These are phyloP conservation scores for Marasmius sp. DNA, from an alignment of 1,284 basidiomycete genomes.

Conservation along the genomic window DNA sequence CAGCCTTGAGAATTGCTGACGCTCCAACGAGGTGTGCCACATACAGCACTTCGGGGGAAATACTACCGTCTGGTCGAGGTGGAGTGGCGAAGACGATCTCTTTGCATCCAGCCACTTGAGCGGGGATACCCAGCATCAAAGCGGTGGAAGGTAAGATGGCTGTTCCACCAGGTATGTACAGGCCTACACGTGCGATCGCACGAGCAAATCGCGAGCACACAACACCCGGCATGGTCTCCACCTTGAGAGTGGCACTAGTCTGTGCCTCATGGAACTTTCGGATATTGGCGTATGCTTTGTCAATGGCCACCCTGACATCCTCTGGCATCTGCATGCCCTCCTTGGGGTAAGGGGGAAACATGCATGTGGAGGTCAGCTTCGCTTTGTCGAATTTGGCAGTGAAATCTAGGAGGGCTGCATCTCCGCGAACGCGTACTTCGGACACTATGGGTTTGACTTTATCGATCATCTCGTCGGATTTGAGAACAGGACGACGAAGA, in stretches of 20 bases:
- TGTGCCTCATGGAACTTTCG: slow-evolving; percentile 89
- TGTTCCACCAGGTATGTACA: slow-evolving; percentile 98
- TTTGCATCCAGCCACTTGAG: slow-evolving; percentile 94
- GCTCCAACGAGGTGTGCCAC: slow-evolving; percentile 89
- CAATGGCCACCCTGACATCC: slow-evolving; percentile 81
- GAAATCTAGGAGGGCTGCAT: slow-evolving; percentile 84
- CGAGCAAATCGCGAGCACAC: slow-evolving; percentile 92
- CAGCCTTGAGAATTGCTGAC: slow-evolving; percentile 87
- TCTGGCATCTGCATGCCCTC: slow-evolving; percentile 60
- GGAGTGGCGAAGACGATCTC: slow-evolving; percentile 95
- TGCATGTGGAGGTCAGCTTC: slow-evolving; percentile 58
- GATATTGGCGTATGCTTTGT: slow-evolving; percentile 92
- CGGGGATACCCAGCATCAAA: slow-evolving; percentile 97
- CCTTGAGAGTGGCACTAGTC: slow-evolving; percentile 67
- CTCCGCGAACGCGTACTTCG: slow-evolving; percentile 82
- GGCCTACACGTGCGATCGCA: slow-evolving; percentile 91
- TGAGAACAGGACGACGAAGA: slow-evolving; percentile 89
- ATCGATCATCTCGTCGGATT: slow-evolving; percentile 91
- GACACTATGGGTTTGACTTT: slow-evolving; percentile 96
- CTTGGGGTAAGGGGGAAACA: slow-evolving; percentile 67
- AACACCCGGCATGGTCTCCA: slow-evolving; percentile 98
- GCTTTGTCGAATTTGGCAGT: slow-evolving; percentile 94
- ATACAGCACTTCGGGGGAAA: slow-evolving; percentile 95
- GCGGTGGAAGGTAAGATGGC: slow-evolving; percentile 96
- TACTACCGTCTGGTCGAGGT: slow-evolving; percentile 85